Conservation (phyloP, 2,329 filamentous ascomycete species). For the Penicillium sp. region DNA sequence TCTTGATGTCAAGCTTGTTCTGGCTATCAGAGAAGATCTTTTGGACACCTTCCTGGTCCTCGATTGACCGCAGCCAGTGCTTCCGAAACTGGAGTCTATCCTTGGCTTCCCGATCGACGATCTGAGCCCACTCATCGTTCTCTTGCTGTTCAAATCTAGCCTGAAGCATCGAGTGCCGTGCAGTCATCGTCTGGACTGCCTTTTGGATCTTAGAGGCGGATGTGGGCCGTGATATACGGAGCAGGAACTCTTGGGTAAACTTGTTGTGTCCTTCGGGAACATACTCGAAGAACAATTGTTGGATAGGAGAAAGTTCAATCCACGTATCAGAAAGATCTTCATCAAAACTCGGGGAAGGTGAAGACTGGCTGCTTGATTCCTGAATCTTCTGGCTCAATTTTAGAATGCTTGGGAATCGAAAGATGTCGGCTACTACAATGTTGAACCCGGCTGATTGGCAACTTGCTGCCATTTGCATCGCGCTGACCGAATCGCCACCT, state of each 20-base stretch:
- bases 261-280: conserved; percentile 12
- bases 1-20: not conserved
- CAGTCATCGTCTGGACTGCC: no score
- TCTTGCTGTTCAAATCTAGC: conserved; percentile 4
- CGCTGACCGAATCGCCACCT: conserved; percentile 21
- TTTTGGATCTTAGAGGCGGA: no score
- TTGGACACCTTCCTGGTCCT: not conserved
- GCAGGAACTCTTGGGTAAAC: conserved; percentile 1
- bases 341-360: no score
- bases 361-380: no score
- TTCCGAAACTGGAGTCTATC: not conserved
- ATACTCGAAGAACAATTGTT: conserved; percentile 11
- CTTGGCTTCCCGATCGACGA: not conserved
- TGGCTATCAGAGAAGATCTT: not conserved
- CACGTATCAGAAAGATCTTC: no score
- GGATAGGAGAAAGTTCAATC: conserved; percentile 9
- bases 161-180: conserved; percentile 9
- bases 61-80: not conserved
- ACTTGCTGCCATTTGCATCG: conserved; percentile 15
- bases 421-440: not conserved
- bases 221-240: no score
- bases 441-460: not conserved
- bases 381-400: no score
- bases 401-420: conserved; percentile 1
- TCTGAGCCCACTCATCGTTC: not conserved